Conservation (phyloP, 2,329 filamentous ascomycete species). For the Clonostachys solani region DNA sequence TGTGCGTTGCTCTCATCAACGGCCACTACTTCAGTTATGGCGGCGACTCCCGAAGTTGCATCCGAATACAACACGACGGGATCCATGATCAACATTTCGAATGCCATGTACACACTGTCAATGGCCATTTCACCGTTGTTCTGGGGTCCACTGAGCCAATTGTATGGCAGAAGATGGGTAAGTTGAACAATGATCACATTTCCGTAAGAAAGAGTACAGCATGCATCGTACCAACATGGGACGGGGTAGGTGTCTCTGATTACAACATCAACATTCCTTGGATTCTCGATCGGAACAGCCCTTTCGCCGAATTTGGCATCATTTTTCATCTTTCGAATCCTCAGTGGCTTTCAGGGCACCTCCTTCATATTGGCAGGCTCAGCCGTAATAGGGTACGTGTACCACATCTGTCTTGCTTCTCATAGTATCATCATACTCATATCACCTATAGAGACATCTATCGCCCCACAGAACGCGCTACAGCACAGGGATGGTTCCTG, state of each 20-base stretch:
- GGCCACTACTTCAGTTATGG: slow-evolving; percentile 1
- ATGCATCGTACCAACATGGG: neutral
- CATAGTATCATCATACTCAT: too few relatives aligned
- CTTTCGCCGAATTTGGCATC: neutral
- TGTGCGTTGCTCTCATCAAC: slow-evolving; percentile 10
- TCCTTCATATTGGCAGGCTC: neutral
- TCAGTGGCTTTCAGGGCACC: neutral
- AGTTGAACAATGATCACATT: too few relatives aligned
- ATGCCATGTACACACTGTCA: neutral
- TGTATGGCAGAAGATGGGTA: neutral
- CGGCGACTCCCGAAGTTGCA: neutral
- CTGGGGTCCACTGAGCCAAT: neutral
- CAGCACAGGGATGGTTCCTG: neutral
- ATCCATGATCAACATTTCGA: neutral
- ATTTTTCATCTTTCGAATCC: neutral
- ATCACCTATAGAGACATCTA: neutral
- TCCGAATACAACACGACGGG: neutral
- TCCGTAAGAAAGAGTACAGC: neutral
- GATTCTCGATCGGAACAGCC: neutral
- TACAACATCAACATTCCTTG: neutral
- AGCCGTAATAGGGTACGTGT: too few relatives aligned
- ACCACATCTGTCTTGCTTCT: too few relatives aligned
- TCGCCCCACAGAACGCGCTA: neutral
- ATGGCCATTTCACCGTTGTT: neutral
- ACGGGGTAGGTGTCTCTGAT: neutral